Evolutionary conservation across 345 rosid species (phyloP).

Genomic region (Trapa incisa): DNA sequence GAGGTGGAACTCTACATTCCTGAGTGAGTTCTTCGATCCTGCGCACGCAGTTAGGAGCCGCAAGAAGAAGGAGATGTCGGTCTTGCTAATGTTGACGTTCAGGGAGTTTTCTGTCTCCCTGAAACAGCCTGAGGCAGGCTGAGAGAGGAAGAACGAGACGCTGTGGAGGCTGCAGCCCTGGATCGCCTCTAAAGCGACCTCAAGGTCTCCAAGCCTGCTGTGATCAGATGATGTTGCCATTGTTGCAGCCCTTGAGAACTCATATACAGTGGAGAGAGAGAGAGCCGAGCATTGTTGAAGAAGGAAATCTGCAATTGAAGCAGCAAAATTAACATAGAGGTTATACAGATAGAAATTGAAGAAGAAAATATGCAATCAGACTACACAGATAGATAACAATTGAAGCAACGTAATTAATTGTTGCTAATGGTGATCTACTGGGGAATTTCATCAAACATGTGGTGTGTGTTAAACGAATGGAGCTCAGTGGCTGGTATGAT

Average conservation of each 20-base stretch:
- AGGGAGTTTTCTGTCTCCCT: conserved; percentile 47
- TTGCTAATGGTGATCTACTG: too few relatives aligned
- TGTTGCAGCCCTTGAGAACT: background rate
- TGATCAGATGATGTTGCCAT: conserved; percentile 45
- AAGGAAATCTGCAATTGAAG: too few relatives aligned
- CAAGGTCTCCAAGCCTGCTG: conserved; percentile 34
- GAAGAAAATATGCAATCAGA: too few relatives aligned
- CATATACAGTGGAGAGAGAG: background rate
- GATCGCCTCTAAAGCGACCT: conserved; percentile 48
- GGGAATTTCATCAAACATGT: too few relatives aligned
- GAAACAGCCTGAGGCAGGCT: conserved; percentile 41
- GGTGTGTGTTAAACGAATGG: too few relatives aligned
- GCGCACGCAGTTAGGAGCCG: conserved; percentile 41
- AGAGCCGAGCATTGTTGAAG: too few relatives aligned
- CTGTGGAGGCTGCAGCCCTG: conserved; percentile 40
- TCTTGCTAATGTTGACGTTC: conserved; percentile 41
- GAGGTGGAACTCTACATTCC: conserved; percentile 53
- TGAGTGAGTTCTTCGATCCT: conserved; percentile 34
- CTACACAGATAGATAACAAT: too few relatives aligned
- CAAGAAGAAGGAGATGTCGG: conserved; percentile 27
- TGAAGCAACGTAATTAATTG: too few relatives aligned
- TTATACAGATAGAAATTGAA: too few relatives aligned
- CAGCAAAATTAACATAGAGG: too few relatives aligned
- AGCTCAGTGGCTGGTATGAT: too few relatives aligned
- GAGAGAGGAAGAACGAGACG: conserved; percentile 50